These are phyloP conservation scores for Alternaria triticina DNA, from an alignment of 2,329 filamentous ascomycete species.

Conservation along the genomic window DNA sequence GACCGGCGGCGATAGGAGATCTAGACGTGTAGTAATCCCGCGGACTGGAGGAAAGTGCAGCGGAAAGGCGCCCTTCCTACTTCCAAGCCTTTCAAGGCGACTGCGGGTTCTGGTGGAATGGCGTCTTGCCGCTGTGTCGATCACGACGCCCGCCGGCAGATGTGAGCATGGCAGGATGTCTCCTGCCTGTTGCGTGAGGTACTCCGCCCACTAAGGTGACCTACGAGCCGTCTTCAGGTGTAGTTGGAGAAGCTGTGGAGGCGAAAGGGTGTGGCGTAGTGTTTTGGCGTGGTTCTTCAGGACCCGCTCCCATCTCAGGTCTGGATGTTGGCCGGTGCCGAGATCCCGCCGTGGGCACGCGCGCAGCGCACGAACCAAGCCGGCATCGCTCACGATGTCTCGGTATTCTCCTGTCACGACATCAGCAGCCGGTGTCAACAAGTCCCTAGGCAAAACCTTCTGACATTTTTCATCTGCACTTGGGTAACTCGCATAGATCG, in stretches of 20 bases:
- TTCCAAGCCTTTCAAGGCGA: conserved; percentile 12
- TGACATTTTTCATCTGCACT: not conserved
- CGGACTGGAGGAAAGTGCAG: not conserved
- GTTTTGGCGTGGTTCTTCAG: not conserved
- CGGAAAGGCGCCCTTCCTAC: not conserved
- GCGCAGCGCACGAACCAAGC: not conserved
- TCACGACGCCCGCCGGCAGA: conserved; percentile 3
- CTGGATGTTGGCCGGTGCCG: not conserved
- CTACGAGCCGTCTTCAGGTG: not conserved
- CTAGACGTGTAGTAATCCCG: not conserved
- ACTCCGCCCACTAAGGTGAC: conserved; percentile 7
- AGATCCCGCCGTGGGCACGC: not conserved
- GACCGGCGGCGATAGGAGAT: not conserved
- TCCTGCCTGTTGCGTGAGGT: conserved; percentile 18
- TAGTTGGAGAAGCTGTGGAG: not conserved
- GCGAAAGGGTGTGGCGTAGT: not conserved
- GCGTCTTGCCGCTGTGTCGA: conserved; percentile 11
- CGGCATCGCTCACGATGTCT: not conserved
- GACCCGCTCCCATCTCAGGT: not conserved
- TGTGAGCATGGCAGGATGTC: not conserved
- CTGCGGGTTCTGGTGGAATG: conserved; percentile 9
- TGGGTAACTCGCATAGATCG: not conserved
- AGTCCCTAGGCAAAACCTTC: not conserved
- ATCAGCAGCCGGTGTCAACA: not conserved
- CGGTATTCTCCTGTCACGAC: not conserved